These are phyloP conservation scores for Massariosphaeria phaeospora DNA, from an alignment of 495 filamentous ascomycete species.

Conservation along the genomic window DNA sequence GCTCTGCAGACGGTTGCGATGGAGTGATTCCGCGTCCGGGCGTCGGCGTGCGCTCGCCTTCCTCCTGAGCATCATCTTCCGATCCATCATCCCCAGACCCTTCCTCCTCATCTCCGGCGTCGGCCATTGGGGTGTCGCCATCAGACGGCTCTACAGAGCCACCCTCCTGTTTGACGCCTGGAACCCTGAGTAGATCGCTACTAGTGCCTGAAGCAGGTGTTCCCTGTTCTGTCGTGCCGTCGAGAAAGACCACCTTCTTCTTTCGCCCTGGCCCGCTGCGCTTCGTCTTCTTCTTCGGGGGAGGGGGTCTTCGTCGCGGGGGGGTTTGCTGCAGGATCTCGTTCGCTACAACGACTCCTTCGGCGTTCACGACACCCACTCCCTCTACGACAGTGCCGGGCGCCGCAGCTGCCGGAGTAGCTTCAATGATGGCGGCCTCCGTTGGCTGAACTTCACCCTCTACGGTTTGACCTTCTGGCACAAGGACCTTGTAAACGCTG, in stretches of 20 bases:
- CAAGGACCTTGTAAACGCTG: conserved; percentile 72
- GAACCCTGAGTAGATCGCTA: conserved; percentile 13
- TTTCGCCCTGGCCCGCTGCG: conserved; percentile 37
- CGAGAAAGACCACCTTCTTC: conserved; percentile 40
- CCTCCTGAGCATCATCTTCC: conserved; percentile 29
- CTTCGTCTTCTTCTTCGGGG: conserved; percentile 49
- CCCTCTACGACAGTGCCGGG: conserved; percentile 60
- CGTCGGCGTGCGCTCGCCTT: conserved; percentile 9
- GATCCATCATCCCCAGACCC: conserved; percentile 34
- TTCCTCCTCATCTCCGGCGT: conserved; percentile 32
- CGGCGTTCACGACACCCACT: conserved; percentile 55
- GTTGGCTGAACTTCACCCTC: conserved; percentile 73
- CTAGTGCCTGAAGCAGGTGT: conserved; percentile 29
- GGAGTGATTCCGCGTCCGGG: not conserved
- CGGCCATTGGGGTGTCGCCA: conserved; percentile 36
- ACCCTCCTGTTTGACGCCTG: conserved; percentile 23
- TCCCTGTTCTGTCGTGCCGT: conserved; percentile 22
- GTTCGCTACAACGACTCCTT: conserved; percentile 57
- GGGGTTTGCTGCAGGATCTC: conserved; percentile 45
- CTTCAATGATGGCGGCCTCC: conserved; percentile 38
- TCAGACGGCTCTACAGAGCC: conserved; percentile 35
- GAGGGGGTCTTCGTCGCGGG: conserved; percentile 59
- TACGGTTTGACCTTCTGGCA: conserved; percentile 72
- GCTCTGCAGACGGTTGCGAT: not conserved
- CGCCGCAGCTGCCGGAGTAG: conserved; percentile 46